A percentile compares a stretch with the other conserved stretches of the same genome.
These are phyloP conservation scores for Xylariomycetidae sp. DNA, from an alignment of 2,329 filamentous ascomycete species.

Conservation along the genomic window DNA sequence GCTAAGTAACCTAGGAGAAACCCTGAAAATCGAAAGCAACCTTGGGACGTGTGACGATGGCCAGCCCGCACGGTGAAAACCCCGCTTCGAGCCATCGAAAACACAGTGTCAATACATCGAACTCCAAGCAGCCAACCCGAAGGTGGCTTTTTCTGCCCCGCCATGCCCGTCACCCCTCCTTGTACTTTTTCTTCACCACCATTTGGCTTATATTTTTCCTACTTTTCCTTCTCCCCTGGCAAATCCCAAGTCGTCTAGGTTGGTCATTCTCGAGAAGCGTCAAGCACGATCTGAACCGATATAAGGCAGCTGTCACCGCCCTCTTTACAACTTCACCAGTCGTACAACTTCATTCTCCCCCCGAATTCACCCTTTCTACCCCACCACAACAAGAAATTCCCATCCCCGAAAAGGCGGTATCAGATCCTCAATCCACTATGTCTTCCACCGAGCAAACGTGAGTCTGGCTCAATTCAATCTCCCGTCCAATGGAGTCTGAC, in stretches of 20 bases:
- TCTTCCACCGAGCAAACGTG: constrained; percentile 26
- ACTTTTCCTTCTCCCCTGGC: constrained; percentile 25
- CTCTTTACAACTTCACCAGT: constrained; percentile 12
- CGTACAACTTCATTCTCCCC: constrained; percentile 9
- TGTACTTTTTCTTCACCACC: constrained; percentile 27
- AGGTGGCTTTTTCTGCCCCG: too few species aligned
- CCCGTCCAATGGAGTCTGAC: constrained; percentile 5
- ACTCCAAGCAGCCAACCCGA: too few species aligned
- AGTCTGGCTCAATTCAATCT: constrained; percentile 9
- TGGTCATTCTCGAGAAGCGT: constrained; percentile 22
- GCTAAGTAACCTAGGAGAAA: too few species aligned
- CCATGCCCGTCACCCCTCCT: constrained; percentile 25
- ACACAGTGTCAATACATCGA: too few species aligned
- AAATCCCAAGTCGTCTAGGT: constrained; percentile 22
- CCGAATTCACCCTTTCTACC: constrained; percentile 10
- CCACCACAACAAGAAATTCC: constrained; percentile 6
- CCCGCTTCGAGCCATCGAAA: too few species aligned
- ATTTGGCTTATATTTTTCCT: constrained; percentile 24
- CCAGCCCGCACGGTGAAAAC: too few species aligned
- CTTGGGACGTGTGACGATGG: too few species aligned
- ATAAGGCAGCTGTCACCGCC: constrained; percentile 17
- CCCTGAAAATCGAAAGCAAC: too few species aligned
- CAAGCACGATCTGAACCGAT: constrained; percentile 18
- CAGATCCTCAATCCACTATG: constrained; percentile 22
- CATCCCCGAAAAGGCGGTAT: constrained; percentile 11